These are phyloP conservation scores for Eremothecium gossypii DNA, from an alignment of 1,139 yeast species.

Conservation along the genomic window DNA sequence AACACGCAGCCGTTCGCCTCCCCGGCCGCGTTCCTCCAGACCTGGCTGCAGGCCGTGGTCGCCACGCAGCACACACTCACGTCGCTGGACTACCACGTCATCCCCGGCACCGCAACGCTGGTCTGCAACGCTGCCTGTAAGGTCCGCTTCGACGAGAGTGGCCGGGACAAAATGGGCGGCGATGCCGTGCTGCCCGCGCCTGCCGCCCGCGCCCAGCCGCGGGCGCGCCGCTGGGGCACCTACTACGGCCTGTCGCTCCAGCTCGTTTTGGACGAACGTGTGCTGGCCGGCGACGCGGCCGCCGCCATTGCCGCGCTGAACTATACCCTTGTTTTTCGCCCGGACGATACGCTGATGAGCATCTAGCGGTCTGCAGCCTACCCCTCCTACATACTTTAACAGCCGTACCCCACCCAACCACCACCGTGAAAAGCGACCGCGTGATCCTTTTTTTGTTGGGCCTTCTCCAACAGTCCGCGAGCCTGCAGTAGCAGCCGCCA, in stretches of 20 bases:
- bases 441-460: too few species aligned
- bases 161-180: conserved; percentile 53
- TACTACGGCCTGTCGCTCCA: conserved; percentile 60
- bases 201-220: conserved; percentile 10
- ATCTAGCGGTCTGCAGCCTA: conserved; percentile 7
- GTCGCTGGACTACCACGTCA: conserved; percentile 55
- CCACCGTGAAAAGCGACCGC: too few species aligned
- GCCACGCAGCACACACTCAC: conserved; percentile 52
- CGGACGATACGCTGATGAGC: conserved; percentile 44
- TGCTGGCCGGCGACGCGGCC: conserved; percentile 37
- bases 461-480: too few species aligned
- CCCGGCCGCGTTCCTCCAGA: conserved; percentile 50
- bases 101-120: conserved; percentile 59
- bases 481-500: too few species aligned
- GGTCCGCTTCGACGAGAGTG: conserved; percentile 67
- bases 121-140: conserved; percentile 51
- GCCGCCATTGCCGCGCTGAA: conserved; percentile 46
- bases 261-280: conserved; percentile 49
- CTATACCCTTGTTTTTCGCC: conserved; percentile 57
- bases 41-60: conserved; percentile 53
- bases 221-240: conserved; percentile 47
- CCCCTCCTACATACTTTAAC: too few species aligned
- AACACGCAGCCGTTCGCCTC: conserved; percentile 61
- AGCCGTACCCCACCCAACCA: too few species aligned
- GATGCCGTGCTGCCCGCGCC: conserved; percentile 36